phyloP scores from a whole-genome alignment of 1,284 basidiomycete species.

The Heterobasidion irregulare region DNA sequence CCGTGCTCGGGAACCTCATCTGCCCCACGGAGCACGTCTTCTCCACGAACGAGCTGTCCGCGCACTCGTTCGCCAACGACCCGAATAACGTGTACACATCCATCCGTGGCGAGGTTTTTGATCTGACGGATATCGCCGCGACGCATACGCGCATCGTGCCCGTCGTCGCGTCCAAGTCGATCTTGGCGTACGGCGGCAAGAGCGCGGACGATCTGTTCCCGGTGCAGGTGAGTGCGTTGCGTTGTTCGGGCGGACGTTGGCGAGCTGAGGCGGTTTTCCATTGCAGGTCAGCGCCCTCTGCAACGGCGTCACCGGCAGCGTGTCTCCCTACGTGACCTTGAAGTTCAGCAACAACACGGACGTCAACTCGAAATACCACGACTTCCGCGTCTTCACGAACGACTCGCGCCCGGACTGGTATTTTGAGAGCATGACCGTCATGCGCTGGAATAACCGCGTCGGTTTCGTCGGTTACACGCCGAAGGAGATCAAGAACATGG shows the following conservation, averaged over 20 bases:
- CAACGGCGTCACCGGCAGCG: slow-evolving; percentile 73
- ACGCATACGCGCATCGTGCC: slow-evolving; percentile 64
- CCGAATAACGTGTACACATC: slow-evolving; percentile 74
- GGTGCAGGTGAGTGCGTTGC: slow-evolving; percentile 60
- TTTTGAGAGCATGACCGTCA: slow-evolving; percentile 82
- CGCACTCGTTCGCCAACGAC: slow-evolving; percentile 57
- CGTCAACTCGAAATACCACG: slow-evolving; percentile 83
- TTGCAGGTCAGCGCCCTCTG: slow-evolving; percentile 85
- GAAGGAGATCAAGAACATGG: slow-evolving; percentile 70
- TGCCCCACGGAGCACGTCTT: slow-evolving; percentile 94
- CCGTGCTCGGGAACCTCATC: slow-evolving; percentile 81
- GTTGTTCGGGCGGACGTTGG: background rate
- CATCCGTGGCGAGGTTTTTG: slow-evolving; percentile 92
- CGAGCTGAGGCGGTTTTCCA: background rate
- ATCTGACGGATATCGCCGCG: slow-evolving; percentile 52
- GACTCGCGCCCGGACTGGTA: slow-evolving; percentile 98
- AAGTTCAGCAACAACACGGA: slow-evolving; percentile 79
- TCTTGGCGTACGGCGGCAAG: slow-evolving; percentile 76
- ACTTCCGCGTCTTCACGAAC: slow-evolving; percentile 83
- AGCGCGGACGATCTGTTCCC: slow-evolving; percentile 83
- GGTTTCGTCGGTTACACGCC: slow-evolving; percentile 89
- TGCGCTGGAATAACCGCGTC: slow-evolving; percentile 83
- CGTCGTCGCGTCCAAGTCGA: slow-evolving; percentile 68
- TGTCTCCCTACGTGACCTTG: slow-evolving; percentile 82
- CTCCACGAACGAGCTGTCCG: slow-evolving; percentile 67